These are phyloP conservation scores for Wickerhamomyces bisporus DNA, from an alignment of 805 yeast genomes.

Conservation along the genomic window DNA sequence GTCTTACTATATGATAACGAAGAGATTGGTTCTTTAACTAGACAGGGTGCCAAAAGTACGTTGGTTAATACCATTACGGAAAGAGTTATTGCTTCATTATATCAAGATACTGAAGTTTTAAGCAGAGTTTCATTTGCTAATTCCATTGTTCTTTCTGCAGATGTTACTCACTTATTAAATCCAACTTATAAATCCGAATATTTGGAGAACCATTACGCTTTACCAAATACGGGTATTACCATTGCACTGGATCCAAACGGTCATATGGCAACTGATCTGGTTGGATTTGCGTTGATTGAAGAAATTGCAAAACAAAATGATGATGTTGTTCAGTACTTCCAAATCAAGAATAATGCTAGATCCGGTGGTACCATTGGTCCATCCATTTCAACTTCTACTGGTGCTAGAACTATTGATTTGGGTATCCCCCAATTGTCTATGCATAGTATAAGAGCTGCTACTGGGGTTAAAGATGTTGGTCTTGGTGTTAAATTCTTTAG, in stretches of 20 bases:
- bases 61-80: slow-evolving; percentile 58
- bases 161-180: slow-evolving; percentile 76
- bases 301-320: slow-evolving; percentile 62
- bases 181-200: slow-evolving; percentile 71
- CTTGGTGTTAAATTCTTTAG: slow-evolving; percentile 67
- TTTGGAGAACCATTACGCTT: slow-evolving; percentile 73
- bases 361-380: slow-evolving; percentile 92
- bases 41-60: slow-evolving; percentile 82
- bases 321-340: slow-evolving; percentile 74
- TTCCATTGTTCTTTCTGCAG: slow-evolving; percentile 76
- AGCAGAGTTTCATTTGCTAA: slow-evolving; percentile 55
- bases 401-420: slow-evolving; percentile 71
- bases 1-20: slow-evolving; percentile 75
- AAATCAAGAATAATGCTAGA: slow-evolving; percentile 77
- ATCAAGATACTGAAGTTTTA: slow-evolving; percentile 16
- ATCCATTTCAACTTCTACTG: slow-evolving; percentile 53
- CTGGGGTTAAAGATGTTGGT: slow-evolving; percentile 74
- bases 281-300: slow-evolving; percentile 65
- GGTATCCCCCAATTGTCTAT: slow-evolving; percentile 82
- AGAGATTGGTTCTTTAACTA: slow-evolving; percentile 75
- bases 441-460: slow-evolving; percentile 82
- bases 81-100: slow-evolving; percentile 38
- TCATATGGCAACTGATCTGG: slow-evolving; percentile 77
- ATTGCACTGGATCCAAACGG: slow-evolving; percentile 74
- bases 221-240: slow-evolving; percentile 72